Base-by-base conservation (phyloP, 129 eudicot genomes). In the Flaveria trinervia region DNA sequence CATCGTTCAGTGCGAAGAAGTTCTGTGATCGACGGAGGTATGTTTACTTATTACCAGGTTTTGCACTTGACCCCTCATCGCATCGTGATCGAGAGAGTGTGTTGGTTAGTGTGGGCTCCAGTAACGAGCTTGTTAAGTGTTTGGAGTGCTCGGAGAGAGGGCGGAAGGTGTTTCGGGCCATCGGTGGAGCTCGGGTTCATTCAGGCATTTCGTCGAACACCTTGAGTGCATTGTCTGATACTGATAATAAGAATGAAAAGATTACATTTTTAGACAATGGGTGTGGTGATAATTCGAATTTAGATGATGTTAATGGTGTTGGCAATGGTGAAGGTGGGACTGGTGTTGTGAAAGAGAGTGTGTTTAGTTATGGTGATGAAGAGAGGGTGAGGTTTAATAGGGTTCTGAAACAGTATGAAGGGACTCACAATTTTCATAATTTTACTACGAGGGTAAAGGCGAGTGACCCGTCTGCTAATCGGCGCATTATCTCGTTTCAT, bases 341-440 rank as follows among this genome's bases (percentile, higher is more conserved):
- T 22, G 77, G 39, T 43, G 59, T 16, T 60, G 74, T 54, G 50
- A 80, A 83, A 46, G 74, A 46, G 79, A 80, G 78, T 55, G 83
- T 79, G 77, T 91, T 89, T 46, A 5, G 79, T 55, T 94, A 87
- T 78, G 88, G 93, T 7, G 90, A 83, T n/a, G 71, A 81, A 70
- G 97, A 73, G 86, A 94, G 44, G 55, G 83, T 85, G 76, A 85
- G 97, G 89, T 94, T 94, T 68, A 91, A 91, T 62, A 83, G 81
- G 60, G 89, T 94, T 30, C 79, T 94, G 50, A 91, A 91, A 73
- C 72, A 70, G 44, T 94, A 89, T 51, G 90, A 88, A 82, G 98
- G 98, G 48, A 94, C 98, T 4, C 98, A 89, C 16, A 94, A 94
- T 52, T 94, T 94, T 79, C 98, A 94, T 65, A 91, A 91, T 28